These are phyloP conservation scores for Conringia planisiliqua DNA, from an alignment of 345 rosid species.

Conservation along the genomic window DNA sequence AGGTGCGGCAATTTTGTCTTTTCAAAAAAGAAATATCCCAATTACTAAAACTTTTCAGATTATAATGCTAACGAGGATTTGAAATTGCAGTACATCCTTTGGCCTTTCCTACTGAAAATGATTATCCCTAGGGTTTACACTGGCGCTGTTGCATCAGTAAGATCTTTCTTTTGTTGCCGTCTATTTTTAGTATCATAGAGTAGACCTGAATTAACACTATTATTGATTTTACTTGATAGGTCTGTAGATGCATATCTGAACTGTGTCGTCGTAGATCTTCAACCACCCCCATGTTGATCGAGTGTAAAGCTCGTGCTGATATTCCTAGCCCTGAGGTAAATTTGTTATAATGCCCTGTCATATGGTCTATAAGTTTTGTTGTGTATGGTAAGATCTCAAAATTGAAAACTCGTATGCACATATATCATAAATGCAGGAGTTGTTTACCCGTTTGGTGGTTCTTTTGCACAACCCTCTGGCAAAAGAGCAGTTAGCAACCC, in stretches of 20 bases:
- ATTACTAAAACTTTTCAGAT: background rate
- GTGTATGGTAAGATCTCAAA: slow-evolving; percentile 16
- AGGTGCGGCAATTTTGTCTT: slow-evolving; percentile 44
- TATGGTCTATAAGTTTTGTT: slow-evolving; percentile 12
- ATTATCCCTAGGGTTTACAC: slow-evolving; percentile 69
- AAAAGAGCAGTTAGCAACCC: slow-evolving; percentile 81
- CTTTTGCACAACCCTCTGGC: slow-evolving; percentile 94
- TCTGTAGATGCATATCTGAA: slow-evolving; percentile 96
- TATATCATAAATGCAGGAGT: slow-evolving; percentile 53
- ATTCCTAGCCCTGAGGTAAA: slow-evolving; percentile 85
- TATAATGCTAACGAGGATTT: slow-evolving; percentile 8
- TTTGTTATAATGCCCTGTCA: slow-evolving; percentile 5
- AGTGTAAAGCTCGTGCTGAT: slow-evolving; percentile 79
- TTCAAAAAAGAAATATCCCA: background rate
- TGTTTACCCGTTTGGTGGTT: slow-evolving; percentile 91
- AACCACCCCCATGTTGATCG: slow-evolving; percentile 59
- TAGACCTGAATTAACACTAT: background rate
- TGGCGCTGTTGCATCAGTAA: slow-evolving; percentile 77
- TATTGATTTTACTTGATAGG: slow-evolving; percentile 46
- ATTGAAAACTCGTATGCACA: background rate
- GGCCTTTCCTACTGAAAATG: slow-evolving; percentile 95
- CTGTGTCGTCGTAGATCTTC: slow-evolving; percentile 62
- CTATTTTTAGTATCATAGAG: background rate
- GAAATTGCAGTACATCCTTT: slow-evolving; percentile 76
- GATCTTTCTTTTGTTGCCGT: slow-evolving; percentile 23